Percentiles rank a stretch among this genome's conserved stretches.
phyloP scores from a whole-genome alignment of 2,329 filamentous ascomycete genomes.

The Tolypocladium tundrense region DNA sequence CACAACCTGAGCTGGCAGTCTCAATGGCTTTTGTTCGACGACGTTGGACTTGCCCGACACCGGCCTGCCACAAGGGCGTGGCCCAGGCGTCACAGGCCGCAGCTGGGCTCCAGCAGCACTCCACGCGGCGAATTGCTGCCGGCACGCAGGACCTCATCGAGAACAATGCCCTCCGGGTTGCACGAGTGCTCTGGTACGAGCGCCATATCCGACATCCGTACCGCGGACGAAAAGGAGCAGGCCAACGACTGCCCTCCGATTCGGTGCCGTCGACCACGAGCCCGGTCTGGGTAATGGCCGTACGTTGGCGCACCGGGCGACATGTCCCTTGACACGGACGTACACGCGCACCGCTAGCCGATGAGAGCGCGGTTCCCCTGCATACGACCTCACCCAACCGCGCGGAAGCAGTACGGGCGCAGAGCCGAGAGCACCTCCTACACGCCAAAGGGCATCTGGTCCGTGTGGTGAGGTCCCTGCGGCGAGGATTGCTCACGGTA shows the following conservation, averaged over 20 bases:
- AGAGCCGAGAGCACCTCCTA: slow-evolving; percentile 50
- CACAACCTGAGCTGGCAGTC: slow-evolving; percentile 44
- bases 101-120: slow-evolving; percentile 16
- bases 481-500: slow-evolving; percentile 44
- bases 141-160: slow-evolving; percentile 36
- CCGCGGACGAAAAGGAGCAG: slow-evolving; percentile 24
- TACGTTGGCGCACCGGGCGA: slow-evolving; percentile 38
- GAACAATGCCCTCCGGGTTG: slow-evolving; percentile 26
- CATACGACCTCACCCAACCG: slow-evolving; percentile 53
- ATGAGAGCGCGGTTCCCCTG: slow-evolving; percentile 21
- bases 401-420: slow-evolving; percentile 56
- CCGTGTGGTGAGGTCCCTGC: slow-evolving; percentile 45
- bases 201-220: slow-evolving; percentile 38
- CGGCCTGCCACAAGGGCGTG: slow-evolving; percentile 33
- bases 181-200: slow-evolving; percentile 32
- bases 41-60: slow-evolving; percentile 39
- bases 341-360: too few relatives aligned
- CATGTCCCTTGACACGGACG: slow-evolving; percentile 34
- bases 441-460: slow-evolving; percentile 46
- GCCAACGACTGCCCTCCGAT: slow-evolving; percentile 36
- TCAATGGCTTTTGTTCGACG: slow-evolving; percentile 58
- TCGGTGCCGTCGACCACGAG: slow-evolving; percentile 53
- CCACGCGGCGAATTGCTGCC: slow-evolving; percentile 33
- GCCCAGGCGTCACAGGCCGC: slow-evolving; percentile 13
- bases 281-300: slow-evolving; percentile 45